Conservation (phyloP, 192 early-diverging fungal species). For the Phycomyces nitens region DNA sequence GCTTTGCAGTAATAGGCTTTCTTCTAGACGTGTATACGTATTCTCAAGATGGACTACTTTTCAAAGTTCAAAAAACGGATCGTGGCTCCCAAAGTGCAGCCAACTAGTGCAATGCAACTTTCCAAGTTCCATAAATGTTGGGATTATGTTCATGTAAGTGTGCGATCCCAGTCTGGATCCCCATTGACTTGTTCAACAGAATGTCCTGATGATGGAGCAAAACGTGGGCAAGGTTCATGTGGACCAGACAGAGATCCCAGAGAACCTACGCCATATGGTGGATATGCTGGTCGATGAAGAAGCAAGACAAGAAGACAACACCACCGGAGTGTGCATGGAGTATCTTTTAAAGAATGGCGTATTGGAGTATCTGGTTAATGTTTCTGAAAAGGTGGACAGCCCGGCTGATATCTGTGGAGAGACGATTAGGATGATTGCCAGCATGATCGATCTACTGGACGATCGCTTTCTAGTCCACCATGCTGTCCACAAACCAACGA, state of each 20-base stretch:
- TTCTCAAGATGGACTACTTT: slow-evolving; percentile 59
- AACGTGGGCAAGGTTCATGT: slow-evolving; percentile 39
- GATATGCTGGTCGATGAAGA: slow-evolving; percentile 89
- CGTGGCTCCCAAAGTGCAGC: slow-evolving; percentile 55
- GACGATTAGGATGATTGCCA: slow-evolving; percentile 72
- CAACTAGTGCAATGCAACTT: slow-evolving; percentile 58
- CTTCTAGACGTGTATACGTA: background rate
- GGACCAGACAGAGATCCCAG: slow-evolving; percentile 74
- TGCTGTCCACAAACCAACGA: slow-evolving; percentile 81
- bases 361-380: slow-evolving; percentile 72
- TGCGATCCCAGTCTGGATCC: background rate
- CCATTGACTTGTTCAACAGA: slow-evolving; percentile 13
- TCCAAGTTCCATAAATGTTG: slow-evolving; percentile 72
- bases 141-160: slow-evolving; percentile 55
- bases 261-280: slow-evolving; percentile 74
- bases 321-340: slow-evolving; percentile 85
- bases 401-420: slow-evolving; percentile 78
- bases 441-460: slow-evolving; percentile 82
- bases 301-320: slow-evolving; percentile 63
- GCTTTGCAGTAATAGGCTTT: background rate
- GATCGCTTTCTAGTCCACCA: slow-evolving; percentile 88
- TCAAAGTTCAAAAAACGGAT: slow-evolving; percentile 62
- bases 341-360: slow-evolving; percentile 81
- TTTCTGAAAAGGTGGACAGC: slow-evolving; percentile 69
- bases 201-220: slow-evolving; percentile 30